Evolutionary conservation across 2,329 filamentous ascomycete species (phyloP), one percentile per base, ranked within the genome.

Genomic region (Zasmidium citrigriseum): DNA sequence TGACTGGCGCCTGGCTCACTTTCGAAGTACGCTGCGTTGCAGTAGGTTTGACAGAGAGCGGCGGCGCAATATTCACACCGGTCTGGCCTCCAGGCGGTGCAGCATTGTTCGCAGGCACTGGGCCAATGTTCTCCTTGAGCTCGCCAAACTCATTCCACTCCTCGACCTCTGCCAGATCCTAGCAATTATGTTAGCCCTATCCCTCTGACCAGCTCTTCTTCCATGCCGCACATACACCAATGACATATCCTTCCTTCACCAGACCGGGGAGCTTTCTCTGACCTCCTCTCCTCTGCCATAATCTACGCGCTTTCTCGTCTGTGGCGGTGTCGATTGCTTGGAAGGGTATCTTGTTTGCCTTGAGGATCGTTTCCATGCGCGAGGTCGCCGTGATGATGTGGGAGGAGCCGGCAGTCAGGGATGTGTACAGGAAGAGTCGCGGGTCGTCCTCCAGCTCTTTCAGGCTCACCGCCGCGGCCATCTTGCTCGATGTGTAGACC

Each of bases 81-180:
- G 58, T 58, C 46, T 63, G 68, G 14, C 64, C 67, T 24, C 67
- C 68, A 20, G 68, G 54, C 4, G 67, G 67, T 16, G 64, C 59
- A 12, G 64, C 65, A 60, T 64, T 64, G 57, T 44, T 61, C 4
- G 66, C 64, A 14, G 77, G 79, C 73, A 76, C 83, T 80, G 72
- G 76, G 46, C 81, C 81, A 68, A 98, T 86, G 68, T 93, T 89
- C 76, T 93, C 86, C 75, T 92, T 91, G 61, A 99, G 84, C 77
- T 98, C 93, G 76, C 92, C 92, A 76, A 96, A 97, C 75, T 99
- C 95, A 79, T 99, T 99, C 95, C 93, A 98, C 73, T 99, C 95
- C 77, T 99, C 95, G 63, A 98, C 86, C 76, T 98, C 89, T 64
- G 93, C 89, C 51, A 97, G 83, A 73, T 97, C 95, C 93, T 97